Evolutionary conservation across 768 basidiomycete species (phyloP), one percentile per base, ranked within the genome.

Genomic region (Tubosaeta brunneosetosa): DNA sequence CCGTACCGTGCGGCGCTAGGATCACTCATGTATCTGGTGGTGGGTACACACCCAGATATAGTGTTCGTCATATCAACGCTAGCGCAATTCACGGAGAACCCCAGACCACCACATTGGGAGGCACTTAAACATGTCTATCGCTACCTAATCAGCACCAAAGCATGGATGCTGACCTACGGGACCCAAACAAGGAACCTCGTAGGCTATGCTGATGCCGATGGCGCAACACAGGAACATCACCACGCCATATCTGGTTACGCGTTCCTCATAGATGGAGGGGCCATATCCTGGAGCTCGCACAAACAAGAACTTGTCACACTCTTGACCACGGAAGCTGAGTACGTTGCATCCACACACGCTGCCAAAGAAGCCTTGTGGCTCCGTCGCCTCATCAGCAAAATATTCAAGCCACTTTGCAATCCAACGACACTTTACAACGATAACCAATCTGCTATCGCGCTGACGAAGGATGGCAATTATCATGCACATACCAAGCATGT

Each of bases 321-420:
- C 0, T 54, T 16, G 0, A 50, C 44, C 0, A 37, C 16, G 1
- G 44, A 55, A 16, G 22, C 37, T 10, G 27, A 54, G 5, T 54
- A 54, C 22, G 25, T 54, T 6, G 13, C 32, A 2, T n/a, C 32
- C 0, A 55, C 42, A 0, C 49, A 55, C 4, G 10, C 49, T 12
- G 34, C 33, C 0, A 55, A 55, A n/a, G 44, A 55, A 29, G 19
- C 13, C 2, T 1, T 55, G 3, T 55, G 53, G 53, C 44, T 55
- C 0, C 3, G 11, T 7, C 8, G 13, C 1, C 37, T 54, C 11
- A 49, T 54, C 4, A 14, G 48, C 1, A 25, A 54, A 27, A 3
- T 50, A 2, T 50, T 50, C 19, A 8, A 14, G 1, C 34, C 25
- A 33, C 22, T 47, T 1, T 0, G 1, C 1, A 6, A 14, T 10